phyloP scores from a whole-genome alignment of 139 green algal species.

The Pleodorina starrii region DNA sequence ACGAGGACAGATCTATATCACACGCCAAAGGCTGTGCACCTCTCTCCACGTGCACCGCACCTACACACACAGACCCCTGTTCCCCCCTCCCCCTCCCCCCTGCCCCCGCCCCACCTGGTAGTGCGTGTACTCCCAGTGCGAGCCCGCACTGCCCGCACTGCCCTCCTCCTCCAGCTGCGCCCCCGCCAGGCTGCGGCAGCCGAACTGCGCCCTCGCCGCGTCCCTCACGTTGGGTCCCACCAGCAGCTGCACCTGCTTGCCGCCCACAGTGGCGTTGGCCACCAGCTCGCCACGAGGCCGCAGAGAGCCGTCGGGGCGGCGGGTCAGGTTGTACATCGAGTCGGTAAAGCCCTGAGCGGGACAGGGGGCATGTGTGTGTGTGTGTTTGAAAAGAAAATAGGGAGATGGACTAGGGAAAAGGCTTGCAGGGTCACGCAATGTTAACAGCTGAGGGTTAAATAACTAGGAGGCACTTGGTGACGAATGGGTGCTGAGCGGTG shows the following conservation, averaged over 20 bases:
- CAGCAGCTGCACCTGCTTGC: conserved; percentile 21
- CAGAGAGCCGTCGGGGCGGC: conserved; percentile 46
- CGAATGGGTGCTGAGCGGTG: too few species aligned
- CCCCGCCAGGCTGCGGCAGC: conserved; percentile 66
- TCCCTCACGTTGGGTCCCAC: conserved; percentile 50
- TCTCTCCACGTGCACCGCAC: too few species aligned
- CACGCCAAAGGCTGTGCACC: too few species aligned
- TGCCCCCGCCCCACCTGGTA: conserved; percentile 64
- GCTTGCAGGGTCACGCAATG: too few species aligned
- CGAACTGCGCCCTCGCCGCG: conserved; percentile 71
- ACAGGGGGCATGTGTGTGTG: too few species aligned
- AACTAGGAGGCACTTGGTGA: too few species aligned
- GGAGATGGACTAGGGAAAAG: too few species aligned
- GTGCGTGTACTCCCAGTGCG: conserved; percentile 77
- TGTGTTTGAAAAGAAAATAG: too few species aligned
- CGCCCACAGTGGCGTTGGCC: not conserved
- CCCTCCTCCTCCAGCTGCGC: conserved; percentile 79
- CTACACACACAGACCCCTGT: too few species aligned
- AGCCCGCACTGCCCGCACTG: conserved; percentile 65
- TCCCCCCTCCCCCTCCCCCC: too few species aligned
- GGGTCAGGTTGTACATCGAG: conserved; percentile 59
- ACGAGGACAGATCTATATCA: too few species aligned
- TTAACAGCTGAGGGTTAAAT: too few species aligned
- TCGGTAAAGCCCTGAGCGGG: conserved; percentile 65
- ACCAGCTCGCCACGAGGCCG: conserved; percentile 59